These are phyloP conservation scores for Euclidium syriacum DNA, from an alignment of 345 rosid genomes.

Conservation along the genomic window DNA sequence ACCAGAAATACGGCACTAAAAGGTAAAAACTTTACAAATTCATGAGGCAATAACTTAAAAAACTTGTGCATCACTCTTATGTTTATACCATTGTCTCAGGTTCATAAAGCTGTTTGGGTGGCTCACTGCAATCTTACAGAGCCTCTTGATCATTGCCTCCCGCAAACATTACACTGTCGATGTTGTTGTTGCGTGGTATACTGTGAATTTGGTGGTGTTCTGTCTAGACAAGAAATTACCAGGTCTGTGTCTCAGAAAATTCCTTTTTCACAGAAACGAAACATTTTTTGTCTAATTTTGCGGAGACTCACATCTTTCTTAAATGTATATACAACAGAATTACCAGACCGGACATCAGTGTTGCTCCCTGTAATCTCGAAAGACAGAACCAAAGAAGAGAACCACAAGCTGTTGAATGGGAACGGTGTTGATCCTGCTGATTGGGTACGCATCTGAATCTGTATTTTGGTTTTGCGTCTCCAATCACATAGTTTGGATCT, in stretches of 20 bases:
- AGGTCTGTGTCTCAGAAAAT: constrained; percentile 45
- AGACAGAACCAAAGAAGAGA: constrained; percentile 83
- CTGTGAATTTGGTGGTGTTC: constrained; percentile 89
- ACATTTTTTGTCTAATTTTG: neutral
- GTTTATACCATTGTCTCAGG: constrained; percentile 43
- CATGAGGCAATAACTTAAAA: neutral
- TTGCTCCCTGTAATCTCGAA: constrained; percentile 70
- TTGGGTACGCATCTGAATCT: constrained; percentile 45
- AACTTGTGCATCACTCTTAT: neutral
- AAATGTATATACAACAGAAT: constrained; percentile 43
- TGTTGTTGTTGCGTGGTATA: constrained; percentile 97
- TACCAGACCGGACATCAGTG: constrained; percentile 65
- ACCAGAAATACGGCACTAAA: constrained; percentile 88
- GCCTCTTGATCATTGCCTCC: constrained; percentile 88
- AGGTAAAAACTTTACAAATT: constrained; percentile 45
- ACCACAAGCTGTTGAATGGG: constrained; percentile 92
- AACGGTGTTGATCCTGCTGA: constrained; percentile 78
- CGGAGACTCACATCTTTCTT: neutral
- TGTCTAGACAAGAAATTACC: constrained; percentile 96
- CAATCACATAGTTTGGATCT: neutral
- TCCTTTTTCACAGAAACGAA: neutral
- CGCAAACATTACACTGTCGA: constrained; percentile 98
- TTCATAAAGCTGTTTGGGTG: constrained; percentile 82
- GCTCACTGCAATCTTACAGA: constrained; percentile 76
- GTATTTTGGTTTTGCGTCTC: neutral